Conservation (phyloP, 257 asterid species). For the Nicotiana obtusifolia region DNA sequence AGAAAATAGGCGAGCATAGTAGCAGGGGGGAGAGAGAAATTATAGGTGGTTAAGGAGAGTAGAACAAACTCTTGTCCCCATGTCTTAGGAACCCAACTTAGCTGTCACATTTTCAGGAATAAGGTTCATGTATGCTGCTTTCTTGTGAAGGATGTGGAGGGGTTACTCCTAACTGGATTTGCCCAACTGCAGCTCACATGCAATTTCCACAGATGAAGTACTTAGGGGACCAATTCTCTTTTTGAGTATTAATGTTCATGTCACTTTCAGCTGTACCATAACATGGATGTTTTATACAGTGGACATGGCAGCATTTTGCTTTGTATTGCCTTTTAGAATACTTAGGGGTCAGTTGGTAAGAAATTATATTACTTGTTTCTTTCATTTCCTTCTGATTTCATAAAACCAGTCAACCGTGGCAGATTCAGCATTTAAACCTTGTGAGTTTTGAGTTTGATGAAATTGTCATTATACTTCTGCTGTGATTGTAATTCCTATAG, state of each 20-base stretch:
- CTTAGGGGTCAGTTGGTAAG: constrained; percentile 3
- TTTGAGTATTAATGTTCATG: neutral
- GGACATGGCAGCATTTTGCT: neutral
- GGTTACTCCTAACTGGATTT: constrained; percentile 7
- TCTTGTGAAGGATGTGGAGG: neutral
- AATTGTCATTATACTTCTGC: neutral
- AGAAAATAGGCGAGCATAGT: neutral
- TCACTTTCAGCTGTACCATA: neutral
- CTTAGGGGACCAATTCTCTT: neutral
- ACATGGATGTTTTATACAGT: constrained; percentile 1
- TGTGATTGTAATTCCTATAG: neutral
- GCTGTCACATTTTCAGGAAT: constrained; percentile 1
- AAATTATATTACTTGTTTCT: neutral
- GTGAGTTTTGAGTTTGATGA: neutral
- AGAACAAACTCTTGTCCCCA: neutral
- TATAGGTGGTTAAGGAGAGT: neutral
- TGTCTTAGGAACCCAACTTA: neutral
- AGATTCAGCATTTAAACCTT: neutral
- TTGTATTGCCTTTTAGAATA: neutral
- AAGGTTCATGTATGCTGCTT: constrained; percentile 1
- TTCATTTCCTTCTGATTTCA: neutral
- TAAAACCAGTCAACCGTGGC: neutral
- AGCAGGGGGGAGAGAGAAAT: neutral
- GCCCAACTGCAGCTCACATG: constrained; percentile 13
- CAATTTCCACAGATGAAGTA: neutral